Evolutionary conservation across 192 early-diverging fungal genomes (phyloP), one percentile per base, ranked within the genome.

Genomic region (Diversispora epigaea): DNA sequence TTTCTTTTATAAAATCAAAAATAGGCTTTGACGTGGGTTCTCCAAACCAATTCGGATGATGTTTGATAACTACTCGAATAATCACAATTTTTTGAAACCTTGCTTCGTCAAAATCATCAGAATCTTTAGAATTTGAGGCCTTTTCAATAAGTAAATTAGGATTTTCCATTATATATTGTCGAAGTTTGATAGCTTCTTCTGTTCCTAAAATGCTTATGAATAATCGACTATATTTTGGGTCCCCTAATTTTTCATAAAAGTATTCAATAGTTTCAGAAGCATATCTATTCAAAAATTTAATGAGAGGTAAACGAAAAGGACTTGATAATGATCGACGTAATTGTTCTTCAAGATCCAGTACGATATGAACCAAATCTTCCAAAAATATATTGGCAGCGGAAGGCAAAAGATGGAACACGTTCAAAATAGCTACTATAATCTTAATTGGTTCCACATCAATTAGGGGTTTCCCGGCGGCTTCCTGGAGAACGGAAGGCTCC

Each of bases 321-420:
- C 96, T 97, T 3, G 96, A 96, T 56, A 88, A 80, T 6, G 90
- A 87, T 52, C 98, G 90, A 44, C 91, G 86, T 54, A 98, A 75
- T 52, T 91, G 85, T 7, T 84, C 73, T 77, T 99, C 98, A 81
- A 99, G 83, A 8, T 94, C 90, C 6, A 98, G 77, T 1, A 98
- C 94, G 14, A 90, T 88, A 4, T 90, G 89, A 14, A 99, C 93
- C 32, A 99, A 79, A 21, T 98, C 93, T 56, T 94, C 93, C 84
- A 99, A 84, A 70, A 98, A 96, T 19, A 96, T 84, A 83, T 93
- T 85, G 14, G 98, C 98, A 0, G 94, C 88, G 40, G 95, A 79
- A 3, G 97, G 98, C 41, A 99, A 81, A 63, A 98, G 80, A 75
- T 95, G 91, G 77, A 99, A 98, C 0, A 99, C 91, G 65, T 98